Percentiles rank a stretch among this genome's conserved stretches.
phyloP scores from a whole-genome alignment of 208 protist genomes.

The Acanthamoeba healyi region DNA sequence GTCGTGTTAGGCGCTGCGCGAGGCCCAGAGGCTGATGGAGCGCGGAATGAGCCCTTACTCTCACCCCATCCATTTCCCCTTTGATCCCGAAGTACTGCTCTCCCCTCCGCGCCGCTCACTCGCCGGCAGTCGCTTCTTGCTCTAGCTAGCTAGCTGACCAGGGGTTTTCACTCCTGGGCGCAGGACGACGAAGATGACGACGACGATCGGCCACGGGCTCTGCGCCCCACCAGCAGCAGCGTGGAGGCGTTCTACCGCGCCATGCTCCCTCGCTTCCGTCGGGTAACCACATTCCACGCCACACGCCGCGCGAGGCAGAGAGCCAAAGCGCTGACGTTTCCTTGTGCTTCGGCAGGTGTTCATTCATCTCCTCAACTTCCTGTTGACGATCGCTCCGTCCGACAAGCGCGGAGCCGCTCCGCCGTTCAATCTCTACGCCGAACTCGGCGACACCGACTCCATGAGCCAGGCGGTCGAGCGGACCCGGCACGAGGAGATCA shows the following conservation, averaged over 20 bases:
- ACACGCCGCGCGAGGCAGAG: background rate
- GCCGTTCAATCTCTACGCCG: conserved; percentile 54
- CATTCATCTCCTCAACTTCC: conserved; percentile 73
- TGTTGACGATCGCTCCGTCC: conserved; percentile 50
- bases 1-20: background rate
- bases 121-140: no score
- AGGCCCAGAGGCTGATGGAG: conserved; percentile 16
- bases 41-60: conserved; percentile 10
- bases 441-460: background rate
- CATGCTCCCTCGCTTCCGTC: conserved; percentile 34
- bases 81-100: background rate
- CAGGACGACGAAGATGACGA: background rate
- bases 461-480: background rate
- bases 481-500: conserved; percentile 67
- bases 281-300: background rate
- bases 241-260: conserved; percentile 57
- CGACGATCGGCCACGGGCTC: background rate
- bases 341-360: conserved; percentile 17
- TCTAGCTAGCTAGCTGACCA: no score
- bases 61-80: background rate
- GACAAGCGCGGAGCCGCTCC: conserved; percentile 19
- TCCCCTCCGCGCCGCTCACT: no score
- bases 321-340: background rate
- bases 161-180: no score
- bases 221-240: background rate